Evolutionary conservation across 2,329 filamentous ascomycete genomes (phyloP), one percentile per base, ranked within the genome.

Genomic region (Hypoxylon sp.): DNA sequence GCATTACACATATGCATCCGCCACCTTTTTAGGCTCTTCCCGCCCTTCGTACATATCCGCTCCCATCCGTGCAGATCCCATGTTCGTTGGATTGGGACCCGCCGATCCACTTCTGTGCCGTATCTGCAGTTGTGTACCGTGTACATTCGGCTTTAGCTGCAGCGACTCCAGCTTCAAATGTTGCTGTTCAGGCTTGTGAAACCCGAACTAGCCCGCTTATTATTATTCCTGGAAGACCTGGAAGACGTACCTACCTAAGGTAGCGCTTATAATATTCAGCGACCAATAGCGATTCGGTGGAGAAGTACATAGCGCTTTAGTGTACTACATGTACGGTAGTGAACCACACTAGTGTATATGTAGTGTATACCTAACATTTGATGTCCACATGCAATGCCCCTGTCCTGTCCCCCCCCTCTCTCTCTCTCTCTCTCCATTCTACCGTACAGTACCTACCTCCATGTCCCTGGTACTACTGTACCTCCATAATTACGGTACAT

Each of bases 11-110:
- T 73, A 73, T 75, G 74, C 73, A 76, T 72, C 75, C 75, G 73
- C 75, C 74, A 74, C 73, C 69, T 70, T 70, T 68, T 75, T 75
- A 76, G 74, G 75, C 73, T 75, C 74, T 75, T 77, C 75, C 75
- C 75, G 75, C 63, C 44, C 67, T 73, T 74, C 74, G 71, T 75
- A 75, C 73, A 75, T 75, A 74, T 73, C 74, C 73, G 74, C 66
- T 70, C 71, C 71, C 71, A 72, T 76, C 70, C 75, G 68, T 70
- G 75, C 72, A 72, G 75, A 76, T 76, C 74, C 74, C 73, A 72
- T 72, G 73, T 73, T 75, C 72, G 73, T 72, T 72, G 63, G 67
- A 70, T 67, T 64, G 54, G 61, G 62, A 67, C 67, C 71, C 59
- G 66, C 62, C 70, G 74, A 74, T 74, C 72, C 74, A 74, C 68